Base-by-base conservation (phyloP, 306 rosid species). In the Quercus cerris region DNA sequence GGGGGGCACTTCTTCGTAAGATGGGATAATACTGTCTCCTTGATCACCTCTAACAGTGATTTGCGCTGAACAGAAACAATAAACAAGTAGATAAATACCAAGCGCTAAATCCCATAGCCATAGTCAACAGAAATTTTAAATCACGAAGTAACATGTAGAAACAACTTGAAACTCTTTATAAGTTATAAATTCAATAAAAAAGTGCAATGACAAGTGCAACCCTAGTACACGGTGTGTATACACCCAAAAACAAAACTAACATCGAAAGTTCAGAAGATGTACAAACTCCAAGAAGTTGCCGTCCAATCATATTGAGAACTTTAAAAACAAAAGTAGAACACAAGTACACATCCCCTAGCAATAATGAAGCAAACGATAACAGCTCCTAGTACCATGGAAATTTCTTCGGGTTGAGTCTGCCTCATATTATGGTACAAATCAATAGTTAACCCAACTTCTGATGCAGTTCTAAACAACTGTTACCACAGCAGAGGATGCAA, bases 11-110 rank as follows among this genome's bases (percentile, higher is more conserved):
- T 88, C 78, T 83, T 94, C 1, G 97, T 91, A 51, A 94, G 87
- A 84, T 94, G 94, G 54, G 95, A 90, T 84, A 93, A 87, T 49
- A 94, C 94, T 5, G 99, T 94, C 87, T 94, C 99, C 90, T 93
- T 94, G 78, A 94, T 88, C 81, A 94, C 97, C 87, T 93, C 97
- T 90, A 94, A 74, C 80, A 94, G 75, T 62, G 90, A 68, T 81
- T 94, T 94, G 75, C 97, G 97, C 99, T 94, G 93, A 68, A 70
- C 1, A 67, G 27, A 46, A 77, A 78, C 2, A 81, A 81, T 22
- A 74, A 17, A 64, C 51, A 58, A 27, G n/a, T 74, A 55, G 62
- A 78, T 78, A 75, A 12, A 58, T 72, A 57, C 30, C 25, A 73
- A 74, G 54, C 28, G 56, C 75, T 75, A 71, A 76, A 74, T 71